A percentile compares a stretch with the other conserved stretches of the same genome.
phyloP scores from a whole-genome alignment of 2,329 filamentous ascomycete species.

The Aureobasidium musti region DNA sequence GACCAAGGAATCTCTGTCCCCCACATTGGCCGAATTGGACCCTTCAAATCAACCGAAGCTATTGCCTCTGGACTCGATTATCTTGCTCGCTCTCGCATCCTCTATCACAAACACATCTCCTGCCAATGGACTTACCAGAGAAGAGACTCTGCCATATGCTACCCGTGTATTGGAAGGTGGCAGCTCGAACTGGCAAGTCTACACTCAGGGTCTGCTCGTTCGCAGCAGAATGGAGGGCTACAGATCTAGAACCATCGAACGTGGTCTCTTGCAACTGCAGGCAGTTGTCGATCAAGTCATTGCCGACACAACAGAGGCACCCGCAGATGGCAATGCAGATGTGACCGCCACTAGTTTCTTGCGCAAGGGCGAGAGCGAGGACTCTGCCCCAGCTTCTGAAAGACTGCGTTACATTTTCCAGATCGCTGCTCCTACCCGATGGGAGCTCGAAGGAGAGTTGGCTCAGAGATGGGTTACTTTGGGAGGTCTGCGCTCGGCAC shows the following conservation, averaged over 20 bases:
- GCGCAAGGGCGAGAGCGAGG: constrained; percentile 70
- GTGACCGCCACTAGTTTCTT: constrained; percentile 72
- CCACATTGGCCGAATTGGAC: constrained; percentile 63
- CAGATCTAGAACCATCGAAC: constrained; percentile 80
- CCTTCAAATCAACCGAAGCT: constrained; percentile 82
- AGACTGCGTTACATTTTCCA: constrained; percentile 82
- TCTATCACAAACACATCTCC: constrained; percentile 90
- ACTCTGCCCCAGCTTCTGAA: constrained; percentile 75
- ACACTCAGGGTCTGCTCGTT: constrained; percentile 88
- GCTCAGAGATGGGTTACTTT: constrained; percentile 89
- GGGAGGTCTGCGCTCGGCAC: constrained; percentile 81
- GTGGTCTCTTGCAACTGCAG: constrained; percentile 88
- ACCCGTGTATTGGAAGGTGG: constrained; percentile 84
- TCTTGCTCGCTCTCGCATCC: constrained; percentile 75
- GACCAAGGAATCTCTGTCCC: constrained; percentile 58
- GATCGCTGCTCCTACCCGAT: constrained; percentile 79
- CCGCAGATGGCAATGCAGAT: constrained; percentile 36
- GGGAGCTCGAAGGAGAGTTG: constrained; percentile 92
- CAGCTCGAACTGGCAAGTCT: constrained; percentile 95
- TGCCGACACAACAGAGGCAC: constrained; percentile 67
- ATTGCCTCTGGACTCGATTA: constrained; percentile 81
- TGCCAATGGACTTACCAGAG: constrained; percentile 80
- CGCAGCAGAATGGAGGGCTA: constrained; percentile 88
- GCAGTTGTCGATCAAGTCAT: constrained; percentile 94
- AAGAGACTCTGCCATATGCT: constrained; percentile 90